A percentile compares a stretch with the other conserved stretches of the same genome.
Conservation (phyloP, 1,139 yeast species). For the Yamadazyma blattariae region DNA sequence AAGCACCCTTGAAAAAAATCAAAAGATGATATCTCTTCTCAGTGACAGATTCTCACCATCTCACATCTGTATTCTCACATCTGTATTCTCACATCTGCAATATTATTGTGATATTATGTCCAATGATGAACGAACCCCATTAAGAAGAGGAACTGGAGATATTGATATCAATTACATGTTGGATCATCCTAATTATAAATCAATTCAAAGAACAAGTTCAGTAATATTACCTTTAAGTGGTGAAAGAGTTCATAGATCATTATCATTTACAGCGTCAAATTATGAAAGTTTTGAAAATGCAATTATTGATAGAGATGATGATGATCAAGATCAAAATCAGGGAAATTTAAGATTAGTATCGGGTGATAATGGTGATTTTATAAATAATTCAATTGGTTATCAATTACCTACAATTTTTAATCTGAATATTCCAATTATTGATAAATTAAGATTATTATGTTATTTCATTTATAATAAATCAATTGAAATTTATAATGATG, state of each 20-base stretch:
- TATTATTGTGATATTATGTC: no score
- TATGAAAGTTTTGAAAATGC: constrained; percentile 8
- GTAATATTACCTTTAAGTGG: constrained; percentile 42
- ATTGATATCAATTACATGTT: constrained; percentile 11
- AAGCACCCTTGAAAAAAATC: no score
- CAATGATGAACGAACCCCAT: background rate
- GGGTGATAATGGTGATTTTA: background rate
- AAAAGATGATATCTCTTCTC: no score
- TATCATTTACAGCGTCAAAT: constrained; percentile 19
- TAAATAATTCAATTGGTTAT: background rate
- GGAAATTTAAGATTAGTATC: no score
- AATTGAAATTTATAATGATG: constrained; percentile 14
- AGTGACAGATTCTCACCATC: no score
- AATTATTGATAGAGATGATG: constrained; percentile 2
- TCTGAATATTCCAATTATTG: constrained; percentile 6
- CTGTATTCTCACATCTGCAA: no score
- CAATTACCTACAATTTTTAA: constrained; percentile 1
- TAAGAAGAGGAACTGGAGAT: background rate
- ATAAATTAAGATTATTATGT: constrained; percentile 9
- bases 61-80: no score
- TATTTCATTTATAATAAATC: constrained; percentile 3
- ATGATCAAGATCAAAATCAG: background rate
- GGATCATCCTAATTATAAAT: constrained; percentile 12
- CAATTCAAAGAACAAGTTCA: constrained; percentile 26
- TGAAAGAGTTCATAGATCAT: constrained; percentile 34